Evolutionary conservation across 495 filamentous ascomycete genomes (phyloP).

Genomic region (Rhizodiscina lignyota): DNA sequence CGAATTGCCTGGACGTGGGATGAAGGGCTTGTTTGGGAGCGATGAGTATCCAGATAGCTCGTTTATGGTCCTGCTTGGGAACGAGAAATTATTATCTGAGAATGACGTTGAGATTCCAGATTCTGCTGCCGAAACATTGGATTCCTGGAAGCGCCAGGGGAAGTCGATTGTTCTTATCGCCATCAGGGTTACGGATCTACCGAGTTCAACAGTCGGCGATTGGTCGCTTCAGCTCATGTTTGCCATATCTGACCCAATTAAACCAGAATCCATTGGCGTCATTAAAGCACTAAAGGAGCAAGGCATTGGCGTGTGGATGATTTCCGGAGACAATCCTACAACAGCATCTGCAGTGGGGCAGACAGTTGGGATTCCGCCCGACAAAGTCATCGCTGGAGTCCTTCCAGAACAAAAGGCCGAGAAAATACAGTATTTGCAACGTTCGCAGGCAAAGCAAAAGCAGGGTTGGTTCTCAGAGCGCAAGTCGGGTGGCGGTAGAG

Average conservation of each 20-base stretch:
- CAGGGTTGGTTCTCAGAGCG: neutral
- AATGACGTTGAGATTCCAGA: conserved; percentile 1
- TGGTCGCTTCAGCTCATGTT: conserved; percentile 7
- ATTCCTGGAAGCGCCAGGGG: conserved; percentile 9
- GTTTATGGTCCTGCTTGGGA: conserved; percentile 41
- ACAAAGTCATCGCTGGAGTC: conserved; percentile 68
- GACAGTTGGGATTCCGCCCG: conserved; percentile 51
- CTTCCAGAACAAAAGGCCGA: conserved; percentile 71
- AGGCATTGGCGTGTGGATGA: conserved; percentile 64
- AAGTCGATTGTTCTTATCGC: conserved; percentile 12
- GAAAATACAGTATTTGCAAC: conserved; percentile 60
- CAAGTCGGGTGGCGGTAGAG: neutral
- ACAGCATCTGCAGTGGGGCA: conserved; percentile 48
- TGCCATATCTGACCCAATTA: conserved; percentile 43
- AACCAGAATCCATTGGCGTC: conserved; percentile 49
- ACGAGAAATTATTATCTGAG: conserved; percentile 47
- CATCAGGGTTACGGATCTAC: neutral
- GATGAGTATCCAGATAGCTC: conserved; percentile 31
- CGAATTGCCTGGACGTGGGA: conserved; percentile 63
- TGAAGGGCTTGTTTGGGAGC: conserved; percentile 45
- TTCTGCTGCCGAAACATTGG: conserved; percentile 1
- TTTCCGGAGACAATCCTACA: conserved; percentile 62
- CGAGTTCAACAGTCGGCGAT: neutral
- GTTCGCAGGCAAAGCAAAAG: neutral
- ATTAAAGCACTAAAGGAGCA: conserved; percentile 45